Conservation (phyloP, 2,329 filamentous ascomycete species). For the Anthostomella pinea region DNA sequence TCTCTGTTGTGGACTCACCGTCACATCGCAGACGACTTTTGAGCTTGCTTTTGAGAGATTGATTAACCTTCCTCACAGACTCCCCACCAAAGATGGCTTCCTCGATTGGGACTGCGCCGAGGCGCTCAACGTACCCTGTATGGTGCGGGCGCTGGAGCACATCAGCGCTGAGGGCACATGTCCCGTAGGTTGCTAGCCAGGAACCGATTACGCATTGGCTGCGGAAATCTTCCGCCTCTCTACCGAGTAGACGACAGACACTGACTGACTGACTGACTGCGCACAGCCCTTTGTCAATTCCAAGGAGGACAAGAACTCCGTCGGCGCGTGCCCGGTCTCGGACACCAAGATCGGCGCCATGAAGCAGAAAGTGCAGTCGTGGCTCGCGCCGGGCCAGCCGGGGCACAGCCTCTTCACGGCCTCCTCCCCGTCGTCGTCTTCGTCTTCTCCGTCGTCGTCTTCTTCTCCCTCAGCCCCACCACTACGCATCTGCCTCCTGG, state of each 20-base stretch:
- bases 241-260: conserved; percentile 33
- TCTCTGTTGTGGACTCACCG: too few relatives aligned
- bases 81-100: conserved; percentile 58
- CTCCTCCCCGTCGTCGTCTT: conserved; percentile 22
- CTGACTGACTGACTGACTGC: conserved; percentile 12
- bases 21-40: too few relatives aligned
- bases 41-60: too few relatives aligned
- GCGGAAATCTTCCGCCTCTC: conserved; percentile 2
- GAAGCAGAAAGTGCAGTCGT: conserved; percentile 45
- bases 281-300: conserved; percentile 47
- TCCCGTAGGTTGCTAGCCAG: conserved; percentile 47
- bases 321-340: conserved; percentile 53
- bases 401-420: conserved; percentile 36
- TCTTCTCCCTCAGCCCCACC: too few relatives aligned
- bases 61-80: too few relatives aligned
- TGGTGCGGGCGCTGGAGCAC: conserved; percentile 65
- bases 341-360: conserved; percentile 44
- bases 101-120: conserved; percentile 91
- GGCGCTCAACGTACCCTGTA: conserved; percentile 67
- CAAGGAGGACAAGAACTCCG: conserved; percentile 62
- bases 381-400: conserved; percentile 43
- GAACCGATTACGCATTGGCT: neutral
- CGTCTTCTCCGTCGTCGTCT: too few relatives aligned
- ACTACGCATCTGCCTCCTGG: conserved; percentile 67
- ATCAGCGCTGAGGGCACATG: conserved; percentile 67